Evolutionary conservation across 2,329 filamentous ascomycete species (phyloP).

Genomic region (Fusarium phyllophilum): DNA sequence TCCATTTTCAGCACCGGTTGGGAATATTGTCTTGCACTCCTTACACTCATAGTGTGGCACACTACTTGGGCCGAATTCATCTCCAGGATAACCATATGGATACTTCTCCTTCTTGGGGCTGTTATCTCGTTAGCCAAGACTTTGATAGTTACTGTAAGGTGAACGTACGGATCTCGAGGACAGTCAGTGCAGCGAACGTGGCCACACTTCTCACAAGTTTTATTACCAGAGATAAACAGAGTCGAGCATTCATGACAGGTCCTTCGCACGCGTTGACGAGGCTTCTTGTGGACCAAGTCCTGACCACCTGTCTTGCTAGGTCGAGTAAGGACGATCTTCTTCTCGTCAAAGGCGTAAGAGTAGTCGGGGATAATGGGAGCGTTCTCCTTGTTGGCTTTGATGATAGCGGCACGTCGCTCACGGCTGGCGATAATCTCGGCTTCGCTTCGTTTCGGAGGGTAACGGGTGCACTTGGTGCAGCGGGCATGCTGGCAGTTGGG

Average conservation of each 20-base stretch:
- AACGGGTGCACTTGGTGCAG: conserved; percentile 82
- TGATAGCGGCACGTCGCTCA: conserved; percentile 59
- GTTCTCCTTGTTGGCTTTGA: conserved; percentile 68
- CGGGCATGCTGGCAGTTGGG: conserved; percentile 79
- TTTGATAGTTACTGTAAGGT: conserved; percentile 3
- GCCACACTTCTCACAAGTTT: conserved; percentile 73
- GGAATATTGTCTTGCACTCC: conserved; percentile 69
- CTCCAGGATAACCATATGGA: conserved; percentile 75
- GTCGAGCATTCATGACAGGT: conserved; percentile 79
- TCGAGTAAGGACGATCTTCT: conserved; percentile 66
- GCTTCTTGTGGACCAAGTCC: conserved; percentile 77
- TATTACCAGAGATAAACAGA: conserved; percentile 67
- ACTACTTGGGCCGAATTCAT: conserved; percentile 64
- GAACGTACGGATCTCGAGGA: conserved; percentile 79
- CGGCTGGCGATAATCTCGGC: conserved; percentile 64
- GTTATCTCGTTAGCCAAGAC: conserved; percentile 23
- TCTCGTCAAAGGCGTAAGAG: conserved; percentile 55
- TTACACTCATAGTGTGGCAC: conserved; percentile 69
- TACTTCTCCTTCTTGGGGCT: conserved; percentile 76
- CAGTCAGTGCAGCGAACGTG: conserved; percentile 84
- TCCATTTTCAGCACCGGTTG: conserved; percentile 59
- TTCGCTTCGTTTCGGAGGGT: conserved; percentile 73
- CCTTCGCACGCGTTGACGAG: conserved; percentile 77
- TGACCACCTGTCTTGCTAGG: conserved; percentile 74
- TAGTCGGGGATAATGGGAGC: conserved; percentile 63